Evolutionary conservation across 176 grass and related monocot genomes (phyloP).

Genomic region (Puccinellia tenuiflora): DNA sequence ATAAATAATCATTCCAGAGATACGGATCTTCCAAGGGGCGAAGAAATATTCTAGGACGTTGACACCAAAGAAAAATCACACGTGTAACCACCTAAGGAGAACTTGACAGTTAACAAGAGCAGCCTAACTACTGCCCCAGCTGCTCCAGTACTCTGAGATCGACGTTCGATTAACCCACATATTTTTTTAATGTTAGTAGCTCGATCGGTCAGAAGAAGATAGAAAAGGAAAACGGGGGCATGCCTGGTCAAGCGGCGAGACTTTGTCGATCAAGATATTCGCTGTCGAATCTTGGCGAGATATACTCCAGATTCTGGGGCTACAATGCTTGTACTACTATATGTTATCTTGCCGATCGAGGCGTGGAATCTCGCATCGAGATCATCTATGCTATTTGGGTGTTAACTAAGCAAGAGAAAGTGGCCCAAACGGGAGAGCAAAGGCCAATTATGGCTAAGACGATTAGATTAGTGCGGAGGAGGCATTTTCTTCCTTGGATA

Average conservation of each 20-base stretch:
- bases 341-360: constrained; percentile 26
- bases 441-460: neutral
- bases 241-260: constrained; percentile 17
- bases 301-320: constrained; percentile 33
- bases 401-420: neutral
- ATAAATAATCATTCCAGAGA: neutral
- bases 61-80: neutral
- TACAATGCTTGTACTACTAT: constrained; percentile 1
- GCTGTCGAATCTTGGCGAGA: constrained; percentile 24
- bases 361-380: constrained; percentile 39
- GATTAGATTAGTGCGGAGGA: constrained; percentile 18
- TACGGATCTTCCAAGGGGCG: neutral
- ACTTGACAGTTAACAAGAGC: neutral
- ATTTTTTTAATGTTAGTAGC: neutral
- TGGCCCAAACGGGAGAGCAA: constrained; percentile 20
- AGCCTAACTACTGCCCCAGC: neutral
- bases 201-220: neutral
- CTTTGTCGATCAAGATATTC: constrained; percentile 17
- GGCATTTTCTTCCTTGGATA: constrained; percentile 30
- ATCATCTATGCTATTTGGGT: constrained; percentile 17
- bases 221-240: neutral
- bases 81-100: neutral
- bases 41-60: neutral
- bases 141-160: neutral
- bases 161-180: constrained; percentile 1